These are phyloP conservation scores for Salix viminalis DNA, from an alignment of 345 rosid species.

Conservation along the genomic window DNA sequence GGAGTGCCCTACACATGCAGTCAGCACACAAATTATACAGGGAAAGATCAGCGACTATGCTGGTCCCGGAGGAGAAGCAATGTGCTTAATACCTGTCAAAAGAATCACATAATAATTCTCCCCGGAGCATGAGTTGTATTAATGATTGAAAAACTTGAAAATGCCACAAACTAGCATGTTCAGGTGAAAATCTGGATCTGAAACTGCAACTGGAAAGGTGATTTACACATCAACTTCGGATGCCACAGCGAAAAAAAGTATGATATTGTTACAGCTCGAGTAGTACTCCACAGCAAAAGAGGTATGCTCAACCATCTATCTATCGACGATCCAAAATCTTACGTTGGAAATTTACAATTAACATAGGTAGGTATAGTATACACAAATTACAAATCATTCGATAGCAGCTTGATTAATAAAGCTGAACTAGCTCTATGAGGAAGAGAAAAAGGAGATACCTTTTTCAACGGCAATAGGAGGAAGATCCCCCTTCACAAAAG, in stretches of 20 bases:
- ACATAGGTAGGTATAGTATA: conserved; percentile 14
- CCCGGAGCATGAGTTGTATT: too few species aligned
- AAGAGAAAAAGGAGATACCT: not conserved
- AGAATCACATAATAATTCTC: not conserved
- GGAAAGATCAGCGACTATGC: not conserved
- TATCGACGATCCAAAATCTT: conserved; percentile 1
- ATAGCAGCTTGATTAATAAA: conserved; percentile 8
- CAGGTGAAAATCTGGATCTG: not conserved
- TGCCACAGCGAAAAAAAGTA: not conserved
- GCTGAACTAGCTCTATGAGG: not conserved
- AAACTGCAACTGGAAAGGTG: not conserved
- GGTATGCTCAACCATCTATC: not conserved
- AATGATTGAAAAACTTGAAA: too few species aligned
- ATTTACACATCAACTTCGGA: not conserved
- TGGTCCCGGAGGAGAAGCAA: not conserved
- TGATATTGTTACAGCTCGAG: not conserved
- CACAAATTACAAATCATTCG: conserved; percentile 26
- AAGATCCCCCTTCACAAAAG: conserved; percentile 15
- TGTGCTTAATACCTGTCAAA: not conserved
- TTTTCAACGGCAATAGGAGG: not conserved
- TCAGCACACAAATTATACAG: not conserved
- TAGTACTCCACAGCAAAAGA: not conserved
- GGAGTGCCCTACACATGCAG: not conserved
- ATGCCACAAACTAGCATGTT: not conserved
- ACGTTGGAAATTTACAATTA: conserved; percentile 26